Percentiles rank a stretch among this genome's conserved stretches.
Conservation (phyloP, 768 basidiomycete genomes). For the Mycena belliarum region DNA sequence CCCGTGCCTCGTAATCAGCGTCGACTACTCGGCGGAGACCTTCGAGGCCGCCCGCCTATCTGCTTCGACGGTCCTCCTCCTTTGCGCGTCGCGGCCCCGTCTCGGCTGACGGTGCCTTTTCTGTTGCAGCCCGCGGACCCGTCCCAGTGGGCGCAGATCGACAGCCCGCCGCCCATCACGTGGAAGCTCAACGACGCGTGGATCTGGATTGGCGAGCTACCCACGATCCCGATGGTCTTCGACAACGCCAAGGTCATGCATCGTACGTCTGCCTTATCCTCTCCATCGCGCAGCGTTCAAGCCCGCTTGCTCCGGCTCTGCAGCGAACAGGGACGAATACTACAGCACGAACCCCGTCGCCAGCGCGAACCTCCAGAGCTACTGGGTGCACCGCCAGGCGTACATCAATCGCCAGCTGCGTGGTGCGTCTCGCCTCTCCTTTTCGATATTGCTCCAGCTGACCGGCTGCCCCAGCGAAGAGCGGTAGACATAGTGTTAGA, state of each 20-base stretch:
- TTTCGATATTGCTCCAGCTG: neutral
- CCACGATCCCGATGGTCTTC: conserved; percentile 11
- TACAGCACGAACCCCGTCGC: conserved; percentile 12
- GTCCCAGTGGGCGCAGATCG: conserved; percentile 9
- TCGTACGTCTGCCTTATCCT: neutral
- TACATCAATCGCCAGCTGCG: conserved; percentile 4
- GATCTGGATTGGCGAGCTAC: conserved; percentile 16
- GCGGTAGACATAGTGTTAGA: conserved; percentile 4
- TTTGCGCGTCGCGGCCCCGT: neutral
- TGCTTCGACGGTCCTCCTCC: conserved; percentile 6
- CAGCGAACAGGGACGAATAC: conserved; percentile 9
- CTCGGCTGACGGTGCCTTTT: neutral
- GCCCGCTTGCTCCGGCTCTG: neutral
- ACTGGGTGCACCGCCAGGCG: conserved; percentile 14
- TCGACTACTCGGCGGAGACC: neutral
- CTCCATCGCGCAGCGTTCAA: neutral
- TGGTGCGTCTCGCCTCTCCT: neutral
- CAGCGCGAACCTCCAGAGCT: conserved; percentile 11
- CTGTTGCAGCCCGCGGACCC: conserved; percentile 9
- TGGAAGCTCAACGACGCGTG: conserved; percentile 17
- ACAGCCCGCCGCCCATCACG: conserved; percentile 11
- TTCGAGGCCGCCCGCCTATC: conserved; percentile 16
- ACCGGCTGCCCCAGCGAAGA: neutral
- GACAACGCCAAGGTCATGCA: conserved; percentile 5
- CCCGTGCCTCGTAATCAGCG: conserved; percentile 17